phyloP scores from a whole-genome alignment of 169 alveolate species.

The Cryptosporidium sp. region DNA sequence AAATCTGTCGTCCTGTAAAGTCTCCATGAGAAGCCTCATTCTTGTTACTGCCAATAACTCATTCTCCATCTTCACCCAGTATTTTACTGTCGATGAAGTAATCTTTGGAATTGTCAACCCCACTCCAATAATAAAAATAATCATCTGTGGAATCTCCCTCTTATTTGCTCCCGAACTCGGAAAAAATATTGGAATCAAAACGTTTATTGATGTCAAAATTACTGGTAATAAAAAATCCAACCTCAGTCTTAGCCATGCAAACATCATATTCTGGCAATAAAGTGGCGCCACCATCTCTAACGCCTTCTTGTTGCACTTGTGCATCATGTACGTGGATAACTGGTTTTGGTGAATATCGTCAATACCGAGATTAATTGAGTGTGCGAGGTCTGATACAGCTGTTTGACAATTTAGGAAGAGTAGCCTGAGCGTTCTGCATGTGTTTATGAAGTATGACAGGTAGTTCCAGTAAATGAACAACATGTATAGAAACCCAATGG shows the following conservation, averaged over 20 bases:
- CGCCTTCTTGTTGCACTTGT: neutral
- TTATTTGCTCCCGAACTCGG: neutral
- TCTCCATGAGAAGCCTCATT: constrained; percentile 6
- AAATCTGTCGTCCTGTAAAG: constrained; percentile 10
- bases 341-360: constrained; percentile 1
- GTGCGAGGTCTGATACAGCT: constrained; percentile 24
- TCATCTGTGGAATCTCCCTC: neutral
- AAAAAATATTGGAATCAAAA: constrained; percentile 16
- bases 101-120: constrained; percentile 47
- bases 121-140: constrained; percentile 18
- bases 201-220: constrained; percentile 14
- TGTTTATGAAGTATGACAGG: constrained; percentile 28
- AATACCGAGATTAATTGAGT: constrained; percentile 40
- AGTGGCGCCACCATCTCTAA: constrained; percentile 17
- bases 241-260: constrained; percentile 63
- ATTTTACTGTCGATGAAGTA: constrained; percentile 31
- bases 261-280: constrained; percentile 30
- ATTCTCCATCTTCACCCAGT: constrained; percentile 66
- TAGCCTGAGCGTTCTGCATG: constrained; percentile 42
- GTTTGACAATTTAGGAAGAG: constrained; percentile 15
- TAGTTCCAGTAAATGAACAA: constrained; percentile 48
- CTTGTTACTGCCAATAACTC: constrained; percentile 62
- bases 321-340: neutral
- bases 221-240: constrained; percentile 55
- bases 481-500: constrained; percentile 9